A percentile compares a stretch with the other conserved stretches of the same genome.
Conservation (phyloP, 2,329 filamentous ascomycete genomes). For the Cercospora beticola region DNA sequence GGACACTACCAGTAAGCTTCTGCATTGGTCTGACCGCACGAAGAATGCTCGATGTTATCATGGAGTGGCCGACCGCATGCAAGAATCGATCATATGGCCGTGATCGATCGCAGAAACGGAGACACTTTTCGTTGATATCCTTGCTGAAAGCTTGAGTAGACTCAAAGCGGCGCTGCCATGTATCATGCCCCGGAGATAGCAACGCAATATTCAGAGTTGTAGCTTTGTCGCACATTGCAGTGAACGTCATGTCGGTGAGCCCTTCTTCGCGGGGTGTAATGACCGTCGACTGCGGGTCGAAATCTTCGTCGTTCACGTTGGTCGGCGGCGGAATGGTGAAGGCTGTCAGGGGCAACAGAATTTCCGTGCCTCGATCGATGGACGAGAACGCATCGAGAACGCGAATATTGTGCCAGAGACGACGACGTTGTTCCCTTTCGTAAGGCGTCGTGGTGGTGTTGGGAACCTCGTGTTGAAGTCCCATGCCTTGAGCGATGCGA, state of each 20-base stretch:
- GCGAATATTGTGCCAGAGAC: constrained; percentile 35
- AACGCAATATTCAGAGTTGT: constrained; percentile 20
- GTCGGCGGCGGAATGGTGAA: constrained; percentile 30
- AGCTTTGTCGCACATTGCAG: constrained; percentile 19
- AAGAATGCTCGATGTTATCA: constrained; percentile 29
- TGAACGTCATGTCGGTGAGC: constrained; percentile 34
- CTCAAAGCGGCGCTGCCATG: constrained; percentile 35
- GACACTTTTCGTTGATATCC: constrained; percentile 29
- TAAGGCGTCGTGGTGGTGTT: constrained; percentile 29
- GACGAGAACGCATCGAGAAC: constrained; percentile 35
- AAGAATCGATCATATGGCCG: constrained; percentile 29
- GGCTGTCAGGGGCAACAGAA: constrained; percentile 26
- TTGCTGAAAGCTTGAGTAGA: constrained; percentile 29
- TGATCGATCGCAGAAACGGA: constrained; percentile 30
- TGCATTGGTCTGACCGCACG: constrained; percentile 36
- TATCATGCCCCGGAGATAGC: constrained; percentile 19
- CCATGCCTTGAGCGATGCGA: constrained; percentile 36
- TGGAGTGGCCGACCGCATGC: constrained; percentile 23
- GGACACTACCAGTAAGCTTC: constrained; percentile 26
- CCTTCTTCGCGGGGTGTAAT: constrained; percentile 22
- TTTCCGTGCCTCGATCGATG: constrained; percentile 35
- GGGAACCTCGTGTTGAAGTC: constrained; percentile 32
- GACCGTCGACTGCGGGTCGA: constrained; percentile 26
- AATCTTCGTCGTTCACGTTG: constrained; percentile 37
- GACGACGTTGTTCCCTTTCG: constrained; percentile 34